Base-by-base conservation (phyloP, 2,329 filamentous ascomycete genomes). In the Ophiostoma ulmi region DNA sequence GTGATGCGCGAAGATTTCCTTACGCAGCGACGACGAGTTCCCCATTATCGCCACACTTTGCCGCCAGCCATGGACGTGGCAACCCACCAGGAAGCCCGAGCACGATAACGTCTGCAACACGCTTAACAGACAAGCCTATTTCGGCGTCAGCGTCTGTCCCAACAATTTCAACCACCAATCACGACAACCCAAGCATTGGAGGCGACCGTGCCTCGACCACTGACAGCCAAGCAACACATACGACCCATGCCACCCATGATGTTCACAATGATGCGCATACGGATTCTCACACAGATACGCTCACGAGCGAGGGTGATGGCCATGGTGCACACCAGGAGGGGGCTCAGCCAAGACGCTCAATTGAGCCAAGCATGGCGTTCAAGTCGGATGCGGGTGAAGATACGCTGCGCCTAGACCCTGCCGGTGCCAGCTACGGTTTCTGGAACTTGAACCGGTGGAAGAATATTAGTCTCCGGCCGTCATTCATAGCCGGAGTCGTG, bases 401-500 rank as follows among this genome's bases (percentile, higher is more conserved):
- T 8, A 77, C 77, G 31, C 71, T 80, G 20, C 76, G 76, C 8
- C 72, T 80, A 0, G 82, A 84, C 67, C 70, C 79, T 0, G 79
- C 74, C 35, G 83, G 80, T 1, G 79, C 80, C 5, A 80, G 79
- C 67, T 82, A 81, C 67, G 81, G 82, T 11, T 88, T 89, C 75
- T 89, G 86, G 87, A 88, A 86, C 72, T 76, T 87, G 26, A 83
- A 81, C 48, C 81, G 84, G 31, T 88, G 86, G 86, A 82, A 81
- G 68, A 80, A 80, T 5, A 78, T 83, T 3, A 76, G 77, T 0
- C 75, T 81, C 17, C 78, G 74, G 13, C 65, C 72, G 17, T 70
- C 74, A 5, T 61, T 73, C 0, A 69, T 68, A 1, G 69, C 70
- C 1, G 36, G 63, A 1, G 63, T 39, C 36, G 69, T 39, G 20